Evolutionary conservation across 2,329 filamentous ascomycete species (phyloP), one percentile per base, ranked within the genome.

Genomic region (Alternaria angustiovoidea): DNA sequence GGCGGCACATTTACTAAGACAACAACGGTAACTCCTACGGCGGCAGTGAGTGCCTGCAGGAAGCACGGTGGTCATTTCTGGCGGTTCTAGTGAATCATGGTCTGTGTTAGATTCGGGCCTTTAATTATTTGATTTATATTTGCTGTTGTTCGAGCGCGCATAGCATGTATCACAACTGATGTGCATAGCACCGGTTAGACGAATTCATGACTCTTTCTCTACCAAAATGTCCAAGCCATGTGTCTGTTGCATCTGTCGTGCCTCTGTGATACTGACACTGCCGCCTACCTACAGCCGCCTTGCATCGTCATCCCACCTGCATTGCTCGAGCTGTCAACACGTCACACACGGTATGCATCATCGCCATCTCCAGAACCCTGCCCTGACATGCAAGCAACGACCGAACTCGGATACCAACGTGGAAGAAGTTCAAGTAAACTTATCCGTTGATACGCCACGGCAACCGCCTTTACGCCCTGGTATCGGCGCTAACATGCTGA

Each of bases 11-110:
- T 69, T 44, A 79, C 77, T 1, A 70, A 64, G 36, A 72, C 68
- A 3, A 75, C 69, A 1, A 81, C 76, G 0, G 65, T 77, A 18
- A 80, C 75, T 18, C 79, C 78, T 20, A 70, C 69, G 34, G 74
- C 74, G 24, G 73, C 70, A n/a, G 70, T 73, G 16, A 71, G 72
- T 8, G 70, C 72, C 24, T 81, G 75, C 67, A 76, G 73, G 60
- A 65, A 61, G 12, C 49, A 64, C 11, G 78, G 78, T 34, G 78
- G 78, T 2, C 74, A 78, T 54, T 68, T 70, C 30, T 60, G 59
- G 60, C 51, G 49, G 53, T 36, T 42, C n/a, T 55, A 54, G 42
- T 36, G 9, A 39, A 5, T 8, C 44, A 18, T 36, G 1, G 7
- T 16, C 30, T 32, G 46, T 38, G 20, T 3, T 26, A 36, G 7